A percentile compares a stretch with the other conserved stretches of the same genome.
phyloP scores from a whole-genome alignment of 2,329 filamentous ascomycete species.

The Alternaria sp. region DNA sequence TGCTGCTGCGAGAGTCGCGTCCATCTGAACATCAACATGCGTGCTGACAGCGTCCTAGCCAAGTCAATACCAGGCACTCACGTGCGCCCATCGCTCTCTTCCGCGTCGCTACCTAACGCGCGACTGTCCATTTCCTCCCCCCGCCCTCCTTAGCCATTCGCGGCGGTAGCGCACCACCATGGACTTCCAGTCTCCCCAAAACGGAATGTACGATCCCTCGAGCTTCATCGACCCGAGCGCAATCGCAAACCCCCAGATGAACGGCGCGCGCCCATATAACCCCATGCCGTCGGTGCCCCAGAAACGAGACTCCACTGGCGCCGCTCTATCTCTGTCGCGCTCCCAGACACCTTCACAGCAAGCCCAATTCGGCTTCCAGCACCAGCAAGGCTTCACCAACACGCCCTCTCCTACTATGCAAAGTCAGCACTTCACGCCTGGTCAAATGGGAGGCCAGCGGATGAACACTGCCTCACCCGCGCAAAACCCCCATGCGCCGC shows the following conservation, averaged over 20 bases:
- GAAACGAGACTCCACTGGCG: constrained; percentile 86
- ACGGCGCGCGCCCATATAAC: constrained; percentile 77
- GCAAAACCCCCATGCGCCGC: constrained; percentile 68
- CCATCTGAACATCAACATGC: constrained; percentile 42
- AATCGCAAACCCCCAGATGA: constrained; percentile 60
- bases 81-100: constrained; percentile 27
- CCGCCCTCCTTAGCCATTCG: constrained; percentile 8
- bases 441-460: constrained; percentile 62
- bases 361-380: constrained; percentile 68
- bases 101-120: constrained; percentile 15
- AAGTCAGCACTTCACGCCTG: constrained; percentile 74
- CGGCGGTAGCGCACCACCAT: constrained; percentile 41
- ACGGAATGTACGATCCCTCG: constrained; percentile 48
- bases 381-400: constrained; percentile 77
- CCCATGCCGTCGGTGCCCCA: constrained; percentile 92
- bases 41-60: constrained; percentile 35
- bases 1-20: constrained; percentile 36
- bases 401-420: constrained; percentile 94
- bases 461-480: constrained; percentile 94
- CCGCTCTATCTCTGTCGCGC: constrained; percentile 89
- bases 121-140: constrained; percentile 20
- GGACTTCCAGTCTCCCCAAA: constrained; percentile 51
- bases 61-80: constrained; percentile 42
- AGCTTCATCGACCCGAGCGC: constrained; percentile 54
- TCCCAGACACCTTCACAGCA: constrained; percentile 90